Conservation (phyloP, 129 eudicot genomes). For the Escallonia rubra region DNA sequence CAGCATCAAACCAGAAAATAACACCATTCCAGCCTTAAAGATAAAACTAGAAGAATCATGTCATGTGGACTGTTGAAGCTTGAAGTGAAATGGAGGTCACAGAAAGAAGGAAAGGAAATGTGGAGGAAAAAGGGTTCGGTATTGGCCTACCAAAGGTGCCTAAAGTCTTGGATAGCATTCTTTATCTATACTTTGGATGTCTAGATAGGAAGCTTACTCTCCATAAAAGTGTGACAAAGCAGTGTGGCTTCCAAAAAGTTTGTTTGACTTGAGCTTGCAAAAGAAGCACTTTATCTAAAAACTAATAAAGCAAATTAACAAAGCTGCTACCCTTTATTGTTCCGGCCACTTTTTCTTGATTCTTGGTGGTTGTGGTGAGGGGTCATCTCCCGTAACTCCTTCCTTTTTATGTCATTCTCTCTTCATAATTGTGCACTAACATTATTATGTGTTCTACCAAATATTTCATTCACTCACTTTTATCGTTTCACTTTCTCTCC, state of each 20-base stretch:
- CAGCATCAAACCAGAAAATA: conserved; percentile 1
- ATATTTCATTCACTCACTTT: too few species aligned
- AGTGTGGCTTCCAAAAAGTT: conserved; percentile 17
- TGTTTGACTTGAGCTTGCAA: conserved; percentile 15
- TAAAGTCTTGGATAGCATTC: conserved; percentile 13
- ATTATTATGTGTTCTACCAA: too few species aligned
- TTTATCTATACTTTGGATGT: not conserved
- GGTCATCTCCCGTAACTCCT: conserved; percentile 1
- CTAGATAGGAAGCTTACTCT: conserved; percentile 10
- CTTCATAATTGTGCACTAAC: not conserved
- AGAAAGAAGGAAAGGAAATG: not conserved
- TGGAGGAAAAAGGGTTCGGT: conserved; percentile 3
- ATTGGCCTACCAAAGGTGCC: conserved; percentile 8
- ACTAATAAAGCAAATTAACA: not conserved
- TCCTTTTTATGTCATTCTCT: not conserved
- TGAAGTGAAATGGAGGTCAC: not conserved
- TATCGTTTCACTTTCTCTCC: too few species aligned
- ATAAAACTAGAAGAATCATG: conserved; percentile 1
- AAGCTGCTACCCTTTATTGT: conserved; percentile 13
- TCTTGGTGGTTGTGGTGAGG: not conserved
- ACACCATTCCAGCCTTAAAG: conserved; percentile 3
- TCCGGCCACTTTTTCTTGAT: not conserved
- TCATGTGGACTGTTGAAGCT: conserved; percentile 12
- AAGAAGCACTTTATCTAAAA: conserved; percentile 8
- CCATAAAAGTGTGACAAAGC: conserved; percentile 7